Evolutionary conservation across 2,329 filamentous ascomycete genomes (phyloP).

Genomic region (Colletotrichum plurivorum): DNA sequence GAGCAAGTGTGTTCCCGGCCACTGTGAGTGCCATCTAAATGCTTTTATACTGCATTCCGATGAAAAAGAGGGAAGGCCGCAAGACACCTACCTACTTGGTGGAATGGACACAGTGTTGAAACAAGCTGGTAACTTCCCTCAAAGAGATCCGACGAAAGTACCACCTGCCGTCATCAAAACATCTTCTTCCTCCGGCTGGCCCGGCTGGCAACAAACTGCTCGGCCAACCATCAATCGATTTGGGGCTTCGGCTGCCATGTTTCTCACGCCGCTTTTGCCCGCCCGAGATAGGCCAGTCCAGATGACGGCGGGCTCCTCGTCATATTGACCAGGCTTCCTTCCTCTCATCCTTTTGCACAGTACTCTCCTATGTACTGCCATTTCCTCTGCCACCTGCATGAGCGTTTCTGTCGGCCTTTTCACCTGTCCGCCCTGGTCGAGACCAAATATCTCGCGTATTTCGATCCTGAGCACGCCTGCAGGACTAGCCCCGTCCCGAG

Average conservation of each 20-base stretch:
- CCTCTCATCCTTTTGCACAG: background rate
- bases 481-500: too few relatives aligned
- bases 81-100: too few relatives aligned
- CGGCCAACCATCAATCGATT: background rate
- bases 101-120: too few relatives aligned
- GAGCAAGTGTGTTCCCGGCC: too few relatives aligned
- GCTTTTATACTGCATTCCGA: too few relatives aligned
- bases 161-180: background rate
- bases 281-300: background rate
- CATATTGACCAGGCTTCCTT: slow-evolving; percentile 6
- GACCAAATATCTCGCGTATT: background rate
- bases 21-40: too few relatives aligned
- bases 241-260: background rate
- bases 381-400: background rate
- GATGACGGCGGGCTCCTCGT: slow-evolving; percentile 12
- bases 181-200: slow-evolving; percentile 3
- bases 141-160: background rate
- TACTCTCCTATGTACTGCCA: background rate
- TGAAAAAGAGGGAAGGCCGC: too few relatives aligned
- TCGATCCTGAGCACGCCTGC: background rate
- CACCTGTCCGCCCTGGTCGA: background rate
- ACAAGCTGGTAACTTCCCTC: background rate
- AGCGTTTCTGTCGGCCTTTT: background rate
- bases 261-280: slow-evolving; percentile 24
- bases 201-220: background rate